Percentiles rank a stretch among this genome's conserved stretches.
phyloP scores from a whole-genome alignment of 2,329 filamentous ascomycete genomes.

The Alternaria sp. region DNA sequence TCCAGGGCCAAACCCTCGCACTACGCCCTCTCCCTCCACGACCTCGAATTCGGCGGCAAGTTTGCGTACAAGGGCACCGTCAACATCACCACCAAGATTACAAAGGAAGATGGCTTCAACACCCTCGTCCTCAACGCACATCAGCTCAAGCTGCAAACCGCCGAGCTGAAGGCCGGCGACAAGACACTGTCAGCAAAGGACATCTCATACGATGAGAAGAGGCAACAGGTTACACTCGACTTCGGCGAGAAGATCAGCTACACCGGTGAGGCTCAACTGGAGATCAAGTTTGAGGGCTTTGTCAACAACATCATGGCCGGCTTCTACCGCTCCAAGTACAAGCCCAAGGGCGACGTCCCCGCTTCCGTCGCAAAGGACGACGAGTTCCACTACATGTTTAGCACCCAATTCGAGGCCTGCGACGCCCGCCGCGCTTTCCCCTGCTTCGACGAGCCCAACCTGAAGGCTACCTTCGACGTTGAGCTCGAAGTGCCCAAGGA shows the following conservation, averaged over 20 bases:
- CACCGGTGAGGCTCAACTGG: slow-evolving; percentile 69
- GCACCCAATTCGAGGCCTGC: slow-evolving; percentile 96
- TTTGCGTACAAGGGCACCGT: slow-evolving; percentile 90
- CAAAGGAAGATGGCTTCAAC: slow-evolving; percentile 66
- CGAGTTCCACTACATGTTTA: slow-evolving; percentile 73
- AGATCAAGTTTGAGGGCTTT: slow-evolving; percentile 77
- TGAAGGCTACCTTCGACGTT: slow-evolving; percentile 96
- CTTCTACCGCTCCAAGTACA: slow-evolving; percentile 95
- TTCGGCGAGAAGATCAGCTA: slow-evolving; percentile 76
- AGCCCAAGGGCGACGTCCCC: slow-evolving; percentile 73
- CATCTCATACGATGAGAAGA: slow-evolving; percentile 81
- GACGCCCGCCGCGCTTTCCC: slow-evolving; percentile 95
- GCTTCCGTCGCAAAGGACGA: slow-evolving; percentile 77
- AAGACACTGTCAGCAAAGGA: slow-evolving; percentile 66
- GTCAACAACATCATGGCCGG: slow-evolving; percentile 90
- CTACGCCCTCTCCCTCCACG: slow-evolving; percentile 81
- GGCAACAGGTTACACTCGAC: slow-evolving; percentile 79
- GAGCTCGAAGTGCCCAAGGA: slow-evolving; percentile 89
- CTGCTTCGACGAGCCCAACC: slow-evolving; percentile 96
- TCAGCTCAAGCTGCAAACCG: slow-evolving; percentile 77
- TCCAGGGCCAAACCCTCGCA: slow-evolving; percentile 78
- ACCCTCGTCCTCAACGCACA: slow-evolving; percentile 85
- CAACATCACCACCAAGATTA: slow-evolving; percentile 77
- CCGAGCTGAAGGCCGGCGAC: slow-evolving; percentile 66
- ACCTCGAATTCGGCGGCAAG: slow-evolving; percentile 72